Conservation (phyloP, 2,329 filamentous ascomycete genomes). For the Arthrobotrys entomopaga region DNA sequence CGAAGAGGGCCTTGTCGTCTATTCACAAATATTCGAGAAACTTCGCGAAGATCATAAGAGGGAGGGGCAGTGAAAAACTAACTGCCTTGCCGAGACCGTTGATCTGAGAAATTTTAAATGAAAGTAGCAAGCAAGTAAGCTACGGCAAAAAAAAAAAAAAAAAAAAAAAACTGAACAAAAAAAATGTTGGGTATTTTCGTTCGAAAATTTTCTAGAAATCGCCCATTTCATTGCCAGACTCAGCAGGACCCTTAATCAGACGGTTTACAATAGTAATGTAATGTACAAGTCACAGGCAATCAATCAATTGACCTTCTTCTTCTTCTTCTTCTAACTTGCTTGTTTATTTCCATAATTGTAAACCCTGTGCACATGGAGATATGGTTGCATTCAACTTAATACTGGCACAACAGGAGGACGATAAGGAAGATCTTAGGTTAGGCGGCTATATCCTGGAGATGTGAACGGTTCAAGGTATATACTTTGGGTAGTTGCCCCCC, state of each 20-base stretch:
- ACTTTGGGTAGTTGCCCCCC: no score
- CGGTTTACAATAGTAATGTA: no score
- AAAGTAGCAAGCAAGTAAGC: no score
- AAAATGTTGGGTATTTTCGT: not conserved
- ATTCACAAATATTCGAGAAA: no score
- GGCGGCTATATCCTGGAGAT: constrained; percentile 18
- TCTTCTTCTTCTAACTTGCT: no score
- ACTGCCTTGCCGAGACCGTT: not conserved
- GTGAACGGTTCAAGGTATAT: not conserved
- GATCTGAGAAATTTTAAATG: not conserved
- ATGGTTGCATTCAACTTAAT: no score
- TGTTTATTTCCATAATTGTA: no score
- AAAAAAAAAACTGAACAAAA: not conserved
- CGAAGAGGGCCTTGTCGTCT: no score
- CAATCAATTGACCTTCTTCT: no score
- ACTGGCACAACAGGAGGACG: not conserved
- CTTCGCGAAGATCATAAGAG: not conserved
- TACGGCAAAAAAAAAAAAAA: not conserved
- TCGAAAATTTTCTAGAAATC: constrained; percentile 1
- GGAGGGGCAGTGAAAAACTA: not conserved
- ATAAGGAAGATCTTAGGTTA: constrained; percentile 10
- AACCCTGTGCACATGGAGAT: no score
- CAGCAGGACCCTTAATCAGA: constrained; percentile 35
- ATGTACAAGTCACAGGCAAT: no score
- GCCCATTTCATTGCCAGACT: constrained; percentile 16